A percentile compares a stretch with the other conserved stretches of the same genome.
These are phyloP conservation scores for Pseudogymnoascus sp. DNA, from an alignment of 2,329 filamentous ascomycete genomes.

Conservation along the genomic window DNA sequence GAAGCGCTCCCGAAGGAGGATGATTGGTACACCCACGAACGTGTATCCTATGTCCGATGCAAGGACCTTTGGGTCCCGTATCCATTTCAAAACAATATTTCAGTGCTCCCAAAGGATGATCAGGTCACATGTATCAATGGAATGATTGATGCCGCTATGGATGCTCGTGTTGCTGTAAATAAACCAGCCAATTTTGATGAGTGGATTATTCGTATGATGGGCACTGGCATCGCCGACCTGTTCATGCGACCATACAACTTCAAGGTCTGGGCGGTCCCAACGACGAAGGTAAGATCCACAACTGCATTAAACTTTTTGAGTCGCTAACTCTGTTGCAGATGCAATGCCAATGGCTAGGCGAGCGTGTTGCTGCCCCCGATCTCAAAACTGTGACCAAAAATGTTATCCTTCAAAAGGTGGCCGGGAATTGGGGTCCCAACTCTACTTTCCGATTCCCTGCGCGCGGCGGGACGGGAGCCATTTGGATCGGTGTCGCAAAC, in stretches of 20 bases:
- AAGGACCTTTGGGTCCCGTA: slow-evolving; percentile 96
- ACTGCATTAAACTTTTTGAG: not conserved
- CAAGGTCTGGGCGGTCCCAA: slow-evolving; percentile 99
- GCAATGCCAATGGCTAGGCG: slow-evolving; percentile 97
- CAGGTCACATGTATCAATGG: slow-evolving; percentile 91
- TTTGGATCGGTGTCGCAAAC: slow-evolving; percentile 95
- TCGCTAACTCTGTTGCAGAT: slow-evolving; percentile 49
- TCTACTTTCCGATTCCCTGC: slow-evolving; percentile 98
- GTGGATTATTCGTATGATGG: slow-evolving; percentile 92
- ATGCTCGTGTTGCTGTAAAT: slow-evolving; percentile 73
- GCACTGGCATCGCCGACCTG: slow-evolving; percentile 77
- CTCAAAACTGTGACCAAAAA: slow-evolving; percentile 91
- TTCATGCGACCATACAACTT: slow-evolving; percentile 99
- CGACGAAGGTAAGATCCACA: slow-evolving; percentile 65
- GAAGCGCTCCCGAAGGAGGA: slow-evolving; percentile 89
- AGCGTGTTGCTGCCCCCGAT: slow-evolving; percentile 94
- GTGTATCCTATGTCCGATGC: slow-evolving; percentile 98
- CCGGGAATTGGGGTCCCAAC: slow-evolving; percentile 96
- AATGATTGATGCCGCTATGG: slow-evolving; percentile 87
- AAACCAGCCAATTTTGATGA: slow-evolving; percentile 98
- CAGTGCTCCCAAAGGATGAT: slow-evolving; percentile 93
- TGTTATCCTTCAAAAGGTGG: slow-evolving; percentile 90
- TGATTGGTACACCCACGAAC: slow-evolving; percentile 97
- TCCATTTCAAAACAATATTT: slow-evolving; percentile 99
- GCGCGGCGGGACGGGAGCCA: slow-evolving; percentile 89